Conservation (phyloP, 768 basidiomycete genomes). For the Termitomyces sp. region DNA sequence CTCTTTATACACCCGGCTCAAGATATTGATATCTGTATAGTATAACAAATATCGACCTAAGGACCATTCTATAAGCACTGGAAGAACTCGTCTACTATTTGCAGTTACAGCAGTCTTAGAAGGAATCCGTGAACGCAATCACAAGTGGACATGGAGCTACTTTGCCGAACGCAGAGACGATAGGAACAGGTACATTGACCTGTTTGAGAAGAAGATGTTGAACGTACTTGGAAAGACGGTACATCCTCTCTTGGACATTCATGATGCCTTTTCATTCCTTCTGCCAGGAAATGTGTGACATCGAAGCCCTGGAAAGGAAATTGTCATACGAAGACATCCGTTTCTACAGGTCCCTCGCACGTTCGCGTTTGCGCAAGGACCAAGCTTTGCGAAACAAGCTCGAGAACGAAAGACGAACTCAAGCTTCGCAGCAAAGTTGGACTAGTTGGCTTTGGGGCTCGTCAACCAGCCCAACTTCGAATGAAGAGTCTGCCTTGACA, state of each 20-base stretch:
- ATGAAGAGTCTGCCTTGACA: slow-evolving; percentile 57
- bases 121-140: slow-evolving; percentile 79
- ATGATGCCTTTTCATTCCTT: slow-evolving; percentile 1
- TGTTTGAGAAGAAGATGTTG: slow-evolving; percentile 77
- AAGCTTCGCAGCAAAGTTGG: slow-evolving; percentile 55
- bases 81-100: slow-evolving; percentile 72
- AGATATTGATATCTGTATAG: slow-evolving; percentile 35
- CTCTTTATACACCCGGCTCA: slow-evolving; percentile 1
- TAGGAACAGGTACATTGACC: slow-evolving; percentile 75
- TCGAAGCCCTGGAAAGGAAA: slow-evolving; percentile 75
- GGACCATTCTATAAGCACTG: slow-evolving; percentile 56
- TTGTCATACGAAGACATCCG: slow-evolving; percentile 93
- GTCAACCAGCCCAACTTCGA: slow-evolving; percentile 28
- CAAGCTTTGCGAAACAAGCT: slow-evolving; percentile 65
- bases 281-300: slow-evolving; percentile 46
- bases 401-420: slow-evolving; percentile 62
- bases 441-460: slow-evolving; percentile 84
- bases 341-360: slow-evolving; percentile 94
- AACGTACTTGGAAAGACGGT: slow-evolving; percentile 56
- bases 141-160: slow-evolving; percentile 90
- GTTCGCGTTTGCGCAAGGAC: slow-evolving; percentile 86
- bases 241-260: slow-evolving; percentile 22
- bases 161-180: slow-evolving; percentile 88
- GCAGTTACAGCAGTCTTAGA: slow-evolving; percentile 78
- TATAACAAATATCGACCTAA: slow-evolving; percentile 82